These are phyloP conservation scores for Caloboletus firmus DNA, from an alignment of 1,284 basidiomycete genomes.

Conservation along the genomic window DNA sequence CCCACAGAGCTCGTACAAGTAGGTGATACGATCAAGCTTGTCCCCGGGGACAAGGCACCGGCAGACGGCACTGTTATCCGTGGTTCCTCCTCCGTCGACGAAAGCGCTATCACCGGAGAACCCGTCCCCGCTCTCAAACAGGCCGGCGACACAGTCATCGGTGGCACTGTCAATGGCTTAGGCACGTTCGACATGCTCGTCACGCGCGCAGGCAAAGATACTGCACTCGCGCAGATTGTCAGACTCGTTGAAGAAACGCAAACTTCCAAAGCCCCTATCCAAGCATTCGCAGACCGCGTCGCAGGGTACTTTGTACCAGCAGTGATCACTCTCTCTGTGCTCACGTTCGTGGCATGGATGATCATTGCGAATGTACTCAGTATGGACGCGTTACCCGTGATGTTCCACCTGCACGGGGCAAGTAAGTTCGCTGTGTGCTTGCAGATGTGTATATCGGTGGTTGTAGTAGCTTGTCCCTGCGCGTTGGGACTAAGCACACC, in stretches of 20 bases:
- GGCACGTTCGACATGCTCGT: slow-evolving; percentile 97
- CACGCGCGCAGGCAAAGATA: slow-evolving; percentile 94
- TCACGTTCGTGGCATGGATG: slow-evolving; percentile 90
- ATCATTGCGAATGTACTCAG: slow-evolving; percentile 66
- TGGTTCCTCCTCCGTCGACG: slow-evolving; percentile 89
- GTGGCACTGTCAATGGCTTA: slow-evolving; percentile 94
- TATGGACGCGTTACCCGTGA: slow-evolving; percentile 67
- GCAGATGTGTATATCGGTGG: slow-evolving; percentile 96
- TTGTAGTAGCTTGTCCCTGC: slow-evolving; percentile 98
- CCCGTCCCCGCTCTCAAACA: slow-evolving; percentile 88
- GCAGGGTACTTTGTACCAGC: slow-evolving; percentile 95
- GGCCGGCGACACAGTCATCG: slow-evolving; percentile 83
- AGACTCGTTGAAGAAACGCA: slow-evolving; percentile 97
- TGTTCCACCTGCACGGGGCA: slow-evolving; percentile 83
- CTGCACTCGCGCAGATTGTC: slow-evolving; percentile 94
- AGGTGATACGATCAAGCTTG: slow-evolving; percentile 90
- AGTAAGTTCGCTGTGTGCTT: slow-evolving; percentile 91
- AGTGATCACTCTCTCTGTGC: slow-evolving; percentile 78
- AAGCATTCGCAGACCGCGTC: slow-evolving; percentile 92
- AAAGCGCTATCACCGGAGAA: slow-evolving; percentile 97
- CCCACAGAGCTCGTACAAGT: slow-evolving; percentile 94
- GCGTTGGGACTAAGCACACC: slow-evolving; percentile 96
- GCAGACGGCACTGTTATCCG: slow-evolving; percentile 90
- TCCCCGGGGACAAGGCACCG: slow-evolving; percentile 95
- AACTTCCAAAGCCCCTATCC: slow-evolving; percentile 97